Percentiles rank a stretch among this genome's conserved stretches.
phyloP scores from a whole-genome alignment of 2,329 filamentous ascomycete species.

The Dryadomyces sulphureus region DNA sequence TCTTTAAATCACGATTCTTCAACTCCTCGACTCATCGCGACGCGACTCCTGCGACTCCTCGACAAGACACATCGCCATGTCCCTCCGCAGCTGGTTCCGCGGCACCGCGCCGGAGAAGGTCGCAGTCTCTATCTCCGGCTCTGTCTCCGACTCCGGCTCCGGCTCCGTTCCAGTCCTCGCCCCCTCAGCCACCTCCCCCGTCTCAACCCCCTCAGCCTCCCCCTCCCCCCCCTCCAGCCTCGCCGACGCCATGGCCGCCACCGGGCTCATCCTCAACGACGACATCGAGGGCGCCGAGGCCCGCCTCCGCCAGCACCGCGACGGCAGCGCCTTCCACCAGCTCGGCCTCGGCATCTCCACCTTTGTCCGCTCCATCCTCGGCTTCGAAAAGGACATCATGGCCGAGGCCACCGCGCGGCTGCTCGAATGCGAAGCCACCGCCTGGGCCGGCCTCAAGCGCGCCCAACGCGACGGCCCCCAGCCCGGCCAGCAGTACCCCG shows the following conservation, averaged over 20 bases:
- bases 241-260: slow-evolving; percentile 49
- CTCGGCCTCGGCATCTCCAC: slow-evolving; percentile 67
- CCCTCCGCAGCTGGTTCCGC: slow-evolving; percentile 36
- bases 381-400: slow-evolving; percentile 88
- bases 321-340: slow-evolving; percentile 75
- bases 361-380: slow-evolving; percentile 75
- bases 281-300: slow-evolving; percentile 75
- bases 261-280: slow-evolving; percentile 69
- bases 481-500: slow-evolving; percentile 50
- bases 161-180: too few species aligned
- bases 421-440: slow-evolving; percentile 58
- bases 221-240: too few species aligned
- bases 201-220: too few species aligned
- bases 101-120: too few species aligned
- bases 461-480: slow-evolving; percentile 30
- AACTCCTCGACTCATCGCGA: too few species aligned
- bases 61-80: slow-evolving; percentile 14
- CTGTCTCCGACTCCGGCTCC: too few species aligned
- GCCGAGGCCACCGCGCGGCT: slow-evolving; percentile 62
- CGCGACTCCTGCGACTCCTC: too few species aligned
- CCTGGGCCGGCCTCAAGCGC: slow-evolving; percentile 61
- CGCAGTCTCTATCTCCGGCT: too few species aligned
- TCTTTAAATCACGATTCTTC: too few species aligned
- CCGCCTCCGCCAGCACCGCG: slow-evolving; percentile 54
- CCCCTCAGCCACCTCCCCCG: slow-evolving; percentile 8